A percentile compares a stretch with the other conserved stretches of the same genome.
Conservation (phyloP, 352 stramenopile species). For the Blastocystis sp. region DNA sequence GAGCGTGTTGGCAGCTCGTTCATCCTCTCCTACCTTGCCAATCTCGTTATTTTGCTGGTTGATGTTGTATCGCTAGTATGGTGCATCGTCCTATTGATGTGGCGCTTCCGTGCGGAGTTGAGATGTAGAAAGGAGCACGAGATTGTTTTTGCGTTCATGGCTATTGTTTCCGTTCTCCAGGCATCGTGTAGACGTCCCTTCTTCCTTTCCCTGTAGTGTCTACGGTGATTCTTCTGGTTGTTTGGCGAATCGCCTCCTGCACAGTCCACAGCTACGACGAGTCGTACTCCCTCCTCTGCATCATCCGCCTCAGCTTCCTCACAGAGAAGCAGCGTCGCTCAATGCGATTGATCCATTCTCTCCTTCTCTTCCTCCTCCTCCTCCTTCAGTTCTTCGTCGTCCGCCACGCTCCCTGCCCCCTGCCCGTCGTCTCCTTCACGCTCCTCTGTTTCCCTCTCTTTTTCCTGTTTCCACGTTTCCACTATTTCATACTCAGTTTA, state of each 20-base stretch:
- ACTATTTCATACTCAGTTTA: background rate
- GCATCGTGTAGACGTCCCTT: background rate
- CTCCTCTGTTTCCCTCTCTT: background rate
- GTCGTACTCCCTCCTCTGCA: slow-evolving; percentile 20
- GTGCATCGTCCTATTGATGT: background rate
- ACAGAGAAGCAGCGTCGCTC: background rate
- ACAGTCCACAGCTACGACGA: slow-evolving; percentile 32
- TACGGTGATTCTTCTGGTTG: background rate
- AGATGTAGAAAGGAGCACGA: slow-evolving; percentile 10
- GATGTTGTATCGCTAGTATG: slow-evolving; percentile 22
- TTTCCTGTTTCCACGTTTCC: slow-evolving; percentile 1
- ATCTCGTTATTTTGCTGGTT: background rate
- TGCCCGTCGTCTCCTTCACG: background rate
- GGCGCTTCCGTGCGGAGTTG: background rate
- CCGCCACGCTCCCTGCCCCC: slow-evolving; percentile 19
- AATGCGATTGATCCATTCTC: background rate
- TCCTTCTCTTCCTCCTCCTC: background rate
- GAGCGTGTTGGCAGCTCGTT: background rate
- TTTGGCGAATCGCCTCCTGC: background rate
- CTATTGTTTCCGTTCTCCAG: background rate
- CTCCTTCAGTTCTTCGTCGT: slow-evolving; percentile 18
- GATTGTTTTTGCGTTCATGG: background rate
- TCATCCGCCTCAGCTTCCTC: slow-evolving; percentile 17
- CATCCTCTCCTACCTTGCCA: background rate
- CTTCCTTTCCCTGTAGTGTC: slow-evolving; percentile 23